Percentiles rank a stretch among this genome's conserved stretches.
phyloP scores from a whole-genome alignment of 164 flowering plant genomes.

The Hamamelis virginiana region DNA sequence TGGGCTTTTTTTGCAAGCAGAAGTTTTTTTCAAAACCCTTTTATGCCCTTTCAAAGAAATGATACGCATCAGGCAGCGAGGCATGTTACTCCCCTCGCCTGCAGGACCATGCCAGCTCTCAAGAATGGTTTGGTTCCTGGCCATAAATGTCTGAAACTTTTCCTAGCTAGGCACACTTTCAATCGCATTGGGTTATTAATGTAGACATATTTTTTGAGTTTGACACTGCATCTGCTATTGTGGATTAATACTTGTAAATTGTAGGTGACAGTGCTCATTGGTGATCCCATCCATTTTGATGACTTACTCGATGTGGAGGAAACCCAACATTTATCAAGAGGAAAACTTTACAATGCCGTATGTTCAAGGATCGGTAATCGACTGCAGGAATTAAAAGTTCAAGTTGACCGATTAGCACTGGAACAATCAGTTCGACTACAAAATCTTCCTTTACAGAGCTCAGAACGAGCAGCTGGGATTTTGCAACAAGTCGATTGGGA shows the following conservation, averaged over 20 bases:
- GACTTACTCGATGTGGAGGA: slow-evolving; percentile 52
- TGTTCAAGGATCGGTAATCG: slow-evolving; percentile 65
- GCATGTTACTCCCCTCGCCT: too few relatives aligned
- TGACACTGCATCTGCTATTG: background rate
- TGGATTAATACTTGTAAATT: background rate
- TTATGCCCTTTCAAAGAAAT: too few relatives aligned
- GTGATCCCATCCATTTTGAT: slow-evolving; percentile 84
- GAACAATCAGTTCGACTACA: slow-evolving; percentile 37
- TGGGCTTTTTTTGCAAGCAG: too few relatives aligned
- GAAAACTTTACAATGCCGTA: slow-evolving; percentile 69
- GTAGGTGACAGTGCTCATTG: slow-evolving; percentile 83
- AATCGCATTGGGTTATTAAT: background rate
- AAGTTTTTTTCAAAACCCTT: too few relatives aligned
- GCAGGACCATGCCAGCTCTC: too few relatives aligned
- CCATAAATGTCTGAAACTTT: background rate
- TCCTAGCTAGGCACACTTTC: background rate
- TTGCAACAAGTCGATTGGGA: slow-evolving; percentile 88
- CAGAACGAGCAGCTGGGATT: slow-evolving; percentile 49
- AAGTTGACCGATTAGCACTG: slow-evolving; percentile 63
- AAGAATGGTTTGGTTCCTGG: background rate
- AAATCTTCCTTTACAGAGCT: slow-evolving; percentile 12
- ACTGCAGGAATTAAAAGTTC: slow-evolving; percentile 58
- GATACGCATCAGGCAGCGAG: too few relatives aligned
- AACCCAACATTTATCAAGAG: slow-evolving; percentile 41
- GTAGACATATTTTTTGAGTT: background rate